Percentiles rank a stretch among this genome's conserved stretches.
These are phyloP conservation scores for Brassica balearica DNA, from an alignment of 441 rosid species.

Conservation along the genomic window DNA sequence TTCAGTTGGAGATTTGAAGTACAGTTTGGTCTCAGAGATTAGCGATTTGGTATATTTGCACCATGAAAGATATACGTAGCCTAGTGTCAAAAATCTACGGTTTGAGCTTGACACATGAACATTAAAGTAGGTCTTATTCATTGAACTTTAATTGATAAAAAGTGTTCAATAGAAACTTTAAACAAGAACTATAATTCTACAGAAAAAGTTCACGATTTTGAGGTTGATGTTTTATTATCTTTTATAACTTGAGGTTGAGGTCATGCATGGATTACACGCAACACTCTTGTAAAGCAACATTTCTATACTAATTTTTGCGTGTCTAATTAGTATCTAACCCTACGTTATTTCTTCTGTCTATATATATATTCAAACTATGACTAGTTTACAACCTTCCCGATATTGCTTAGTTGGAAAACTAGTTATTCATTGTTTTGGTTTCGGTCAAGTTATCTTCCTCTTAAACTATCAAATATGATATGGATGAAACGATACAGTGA, in stretches of 20 bases:
- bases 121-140: not conserved
- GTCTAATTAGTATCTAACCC: not conserved
- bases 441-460: slow-evolving; percentile 9
- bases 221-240: not conserved
- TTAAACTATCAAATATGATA: not conserved
- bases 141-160: not conserved
- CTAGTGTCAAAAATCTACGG: not conserved
- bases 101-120: not conserved
- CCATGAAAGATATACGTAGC: not conserved
- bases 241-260: slow-evolving; percentile 6
- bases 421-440: not conserved
- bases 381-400: slow-evolving; percentile 5
- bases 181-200: slow-evolving; percentile 4
- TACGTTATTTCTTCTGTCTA: not conserved
- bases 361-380: not conserved
- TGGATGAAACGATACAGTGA: not conserved
- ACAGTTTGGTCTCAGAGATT: not conserved
- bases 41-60: not conserved
- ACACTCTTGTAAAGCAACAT: not conserved
- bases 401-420: slow-evolving; percentile 1
- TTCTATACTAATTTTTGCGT: not conserved
- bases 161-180: not conserved
- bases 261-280: slow-evolving; percentile 17
- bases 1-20: not conserved
- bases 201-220: not conserved